Conservation (phyloP, 352 stramenopile genomes). For the Pythium brachiatum region DNA sequence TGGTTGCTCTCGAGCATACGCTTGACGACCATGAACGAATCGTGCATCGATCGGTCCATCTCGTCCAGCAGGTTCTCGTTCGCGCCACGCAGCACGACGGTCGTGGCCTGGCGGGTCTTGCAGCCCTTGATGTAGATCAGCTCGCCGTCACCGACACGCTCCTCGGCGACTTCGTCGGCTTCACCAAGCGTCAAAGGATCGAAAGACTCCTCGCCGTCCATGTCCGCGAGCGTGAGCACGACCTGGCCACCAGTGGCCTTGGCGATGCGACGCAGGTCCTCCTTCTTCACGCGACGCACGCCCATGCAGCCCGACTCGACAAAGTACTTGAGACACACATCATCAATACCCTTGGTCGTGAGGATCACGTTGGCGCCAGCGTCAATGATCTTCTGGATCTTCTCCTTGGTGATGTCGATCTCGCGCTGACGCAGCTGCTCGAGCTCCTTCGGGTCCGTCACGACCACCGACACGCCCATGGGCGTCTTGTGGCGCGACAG, state of each 20-base stretch:
- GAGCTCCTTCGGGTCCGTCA: constrained; percentile 94
- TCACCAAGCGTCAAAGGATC: constrained; percentile 92
- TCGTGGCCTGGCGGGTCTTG: constrained; percentile 93
- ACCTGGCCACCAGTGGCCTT: constrained; percentile 98
- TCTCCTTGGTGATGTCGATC: constrained; percentile 99
- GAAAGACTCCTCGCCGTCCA: constrained; percentile 98
- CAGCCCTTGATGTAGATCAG: constrained; percentile 98
- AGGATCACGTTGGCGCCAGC: constrained; percentile 98
- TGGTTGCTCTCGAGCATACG: constrained; percentile 99
- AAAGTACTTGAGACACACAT: constrained; percentile 99
- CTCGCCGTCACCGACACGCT: constrained; percentile 98
- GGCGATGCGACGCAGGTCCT: constrained; percentile 97
- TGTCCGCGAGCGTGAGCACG: constrained; percentile 97
- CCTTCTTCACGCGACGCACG: constrained; percentile 96
- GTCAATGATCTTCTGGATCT: constrained; percentile 99
- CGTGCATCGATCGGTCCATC: constrained; percentile 99
- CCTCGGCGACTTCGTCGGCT: constrained; percentile 93
- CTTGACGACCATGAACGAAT: constrained; percentile 99
- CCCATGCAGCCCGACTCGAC: constrained; percentile 97
- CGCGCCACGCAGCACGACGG: constrained; percentile 97
- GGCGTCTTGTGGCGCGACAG: constrained; percentile 98
- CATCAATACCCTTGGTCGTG: constrained; percentile 99
- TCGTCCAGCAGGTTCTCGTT: constrained; percentile 99
- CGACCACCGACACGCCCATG: constrained; percentile 93
- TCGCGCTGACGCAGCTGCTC: constrained; percentile 98